phyloP scores from a whole-genome alignment of 768 basidiomycete species.

The Tricholoma bakamatsutake region DNA sequence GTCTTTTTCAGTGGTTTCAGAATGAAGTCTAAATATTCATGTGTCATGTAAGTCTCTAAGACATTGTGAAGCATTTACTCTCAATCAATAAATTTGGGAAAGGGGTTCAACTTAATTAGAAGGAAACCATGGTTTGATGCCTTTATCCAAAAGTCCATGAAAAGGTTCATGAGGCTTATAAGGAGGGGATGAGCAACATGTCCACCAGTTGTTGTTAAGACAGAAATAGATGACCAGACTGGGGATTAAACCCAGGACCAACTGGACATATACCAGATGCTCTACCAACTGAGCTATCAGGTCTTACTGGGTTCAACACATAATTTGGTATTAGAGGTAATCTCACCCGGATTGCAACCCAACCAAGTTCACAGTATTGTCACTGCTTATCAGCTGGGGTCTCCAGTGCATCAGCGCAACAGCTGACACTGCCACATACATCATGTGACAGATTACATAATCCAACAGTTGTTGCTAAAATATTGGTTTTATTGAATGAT shows the following conservation, averaged over 20 bases:
- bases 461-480: constrained; percentile 12
- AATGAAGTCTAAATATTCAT: constrained; percentile 24
- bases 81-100: constrained; percentile 10
- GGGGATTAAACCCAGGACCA: too few species aligned
- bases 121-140: constrained; percentile 13
- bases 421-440: too few species aligned
- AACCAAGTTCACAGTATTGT: too few species aligned
- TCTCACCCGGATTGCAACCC: too few species aligned
- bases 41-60: constrained; percentile 21
- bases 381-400: too few species aligned
- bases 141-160: constrained; percentile 11
- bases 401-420: too few species aligned
- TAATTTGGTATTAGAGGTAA: too few species aligned
- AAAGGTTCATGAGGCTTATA: constrained; percentile 12
- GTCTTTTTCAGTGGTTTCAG: constrained; percentile 24
- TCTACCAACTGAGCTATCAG: too few species aligned
- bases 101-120: constrained; percentile 13
- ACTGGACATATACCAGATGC: too few species aligned
- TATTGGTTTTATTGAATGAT: constrained; percentile 16
- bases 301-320: too few species aligned
- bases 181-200: constrained; percentile 9
- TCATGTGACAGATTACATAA: too few species aligned
- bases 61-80: constrained; percentile 13
- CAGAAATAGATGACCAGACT: too few species aligned
- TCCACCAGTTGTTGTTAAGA: constrained; percentile 12